Evolutionary conservation across 2,329 filamentous ascomycete genomes (phyloP), one percentile per base, ranked within the genome.

Genomic region (Nemania sp.): DNA sequence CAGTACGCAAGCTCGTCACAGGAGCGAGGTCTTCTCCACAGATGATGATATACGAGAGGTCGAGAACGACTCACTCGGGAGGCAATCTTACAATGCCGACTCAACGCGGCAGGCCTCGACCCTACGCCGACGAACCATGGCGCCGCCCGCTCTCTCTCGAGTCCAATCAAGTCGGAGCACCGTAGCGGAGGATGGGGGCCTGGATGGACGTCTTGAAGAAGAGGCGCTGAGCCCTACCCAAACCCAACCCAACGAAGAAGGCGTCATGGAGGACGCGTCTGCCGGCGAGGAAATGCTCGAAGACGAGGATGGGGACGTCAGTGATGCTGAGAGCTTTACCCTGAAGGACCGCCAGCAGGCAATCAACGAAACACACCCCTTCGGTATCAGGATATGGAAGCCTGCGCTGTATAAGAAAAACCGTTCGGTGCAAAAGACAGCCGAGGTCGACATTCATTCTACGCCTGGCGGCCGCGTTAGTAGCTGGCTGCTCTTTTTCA

Each of bases 361-460:
- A 66, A 99, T 99, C 81, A 99, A 99, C 78, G 90, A 97, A 75
- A 99, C 95, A 0, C 95, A 99, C 81, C 95, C 95, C 0, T 99
- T 99, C 71, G 95, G 95, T 81, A 98, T 99, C 73, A 88, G 96
- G 74, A 91, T 99, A 65, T 99, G 95, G 95, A 99, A 99, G 76
- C 95, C 95, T 45, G 96, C 95, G 1, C 77, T 99, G 65, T 99
- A 99, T 83, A 99, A 99, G 78, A 99, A 99, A 77, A 89, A 90
- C 69, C 88, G 95, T 58, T 99, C 95, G 1, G 96, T 99, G 39
- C 92, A 98, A 75, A 95, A 96, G 76, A 96, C 89, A 48, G 95
- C 95, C 5, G 94, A 98, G 77, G 93, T 90, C 13, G 95, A 99
- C 75, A 98, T 99, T 60, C 95, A 99, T 78, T 98, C 94, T 2